phyloP scores from a whole-genome alignment of 164 flowering plant species.

The Kalanchoe fedtschenkoi region DNA sequence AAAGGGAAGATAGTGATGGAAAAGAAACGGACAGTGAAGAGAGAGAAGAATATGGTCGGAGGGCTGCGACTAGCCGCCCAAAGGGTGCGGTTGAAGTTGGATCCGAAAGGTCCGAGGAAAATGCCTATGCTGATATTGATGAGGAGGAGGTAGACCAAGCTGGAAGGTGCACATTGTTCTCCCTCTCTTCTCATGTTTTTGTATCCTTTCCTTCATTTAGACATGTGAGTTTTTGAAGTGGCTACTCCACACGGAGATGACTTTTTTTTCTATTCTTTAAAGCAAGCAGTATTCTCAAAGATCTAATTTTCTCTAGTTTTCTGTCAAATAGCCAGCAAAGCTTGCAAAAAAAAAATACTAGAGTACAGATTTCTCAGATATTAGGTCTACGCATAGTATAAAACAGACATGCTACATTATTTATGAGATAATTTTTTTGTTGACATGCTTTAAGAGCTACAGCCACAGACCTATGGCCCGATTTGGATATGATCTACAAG shows the following conservation, averaged over 20 bases:
- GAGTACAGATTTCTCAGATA: neutral
- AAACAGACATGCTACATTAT: neutral
- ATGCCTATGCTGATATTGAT: conserved; percentile 53
- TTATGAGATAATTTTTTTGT: neutral
- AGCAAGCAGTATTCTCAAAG: neutral
- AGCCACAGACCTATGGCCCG: neutral
- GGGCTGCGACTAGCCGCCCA: conserved; percentile 61
- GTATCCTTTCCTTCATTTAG: neutral
- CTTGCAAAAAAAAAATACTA: neutral
- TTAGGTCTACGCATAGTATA: neutral
- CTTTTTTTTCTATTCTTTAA: neutral
- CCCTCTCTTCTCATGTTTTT: neutral
- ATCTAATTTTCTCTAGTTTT: neutral
- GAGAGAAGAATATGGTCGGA: conserved; percentile 59
- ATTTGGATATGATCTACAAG: neutral
- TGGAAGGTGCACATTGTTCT: conserved; percentile 41
- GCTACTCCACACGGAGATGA: neutral
- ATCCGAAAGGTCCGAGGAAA: conserved; percentile 78
- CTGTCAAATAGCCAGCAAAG: neutral
- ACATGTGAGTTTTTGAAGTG: neutral
- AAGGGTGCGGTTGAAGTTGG: conserved; percentile 58
- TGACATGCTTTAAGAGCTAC: neutral
- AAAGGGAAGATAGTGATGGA: conserved; percentile 60
- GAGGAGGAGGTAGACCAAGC: conserved; percentile 81
- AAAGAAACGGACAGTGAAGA: conserved; percentile 75